Base-by-base conservation (phyloP, 1,139 yeast genomes). In the Casaregolazyma suthepensis region DNA sequence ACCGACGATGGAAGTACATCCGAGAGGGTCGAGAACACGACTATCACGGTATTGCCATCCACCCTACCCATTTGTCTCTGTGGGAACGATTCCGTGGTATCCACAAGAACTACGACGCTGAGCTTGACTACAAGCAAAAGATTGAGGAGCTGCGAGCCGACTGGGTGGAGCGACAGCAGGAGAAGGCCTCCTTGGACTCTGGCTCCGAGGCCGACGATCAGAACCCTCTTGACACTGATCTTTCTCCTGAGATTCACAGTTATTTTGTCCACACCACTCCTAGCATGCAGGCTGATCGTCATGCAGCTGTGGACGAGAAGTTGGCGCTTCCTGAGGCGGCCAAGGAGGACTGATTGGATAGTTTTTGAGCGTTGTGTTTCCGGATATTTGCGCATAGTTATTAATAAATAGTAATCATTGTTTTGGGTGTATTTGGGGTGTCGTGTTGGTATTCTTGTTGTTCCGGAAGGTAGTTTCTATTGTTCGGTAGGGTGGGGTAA, bases 21-120 rank as follows among this genome's bases (percentile, higher is more conserved):
- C 57, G 61, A 37, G 66, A 62, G 53, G 74, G 74, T 37, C 67
- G 70, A 31, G 65, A 47, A 6, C 52, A 62, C 46, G 73, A 71
- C 56, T 70, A 70, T 65, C 73, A 70, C 56, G 74, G 74, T 52
- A 62, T 70, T 49, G 74, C 74, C 54, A 63, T 70, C 53, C 63
- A 69, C 61, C 67, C 68, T 3, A 63, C 57, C 52, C 74, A 70
- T 57, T 54, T 70, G 59, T 68, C 72, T 2, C 46, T 58, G 50
- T 70, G 71, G 69, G 74, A 70, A 65, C 61, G 70, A 48, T 54
- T 61, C 54, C 59, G 70, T 46, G 72, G 74, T 40, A 63, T 65
- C 31, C 63, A 61, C 57, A 69, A 69, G 64, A 54, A 63, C 60
- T 70, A 70, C 63, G 64, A 70, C 59, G 66, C 73, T 22, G 73